Conservation (phyloP, 1,284 basidiomycete genomes). For the Sporisorium reilianum region DNA sequence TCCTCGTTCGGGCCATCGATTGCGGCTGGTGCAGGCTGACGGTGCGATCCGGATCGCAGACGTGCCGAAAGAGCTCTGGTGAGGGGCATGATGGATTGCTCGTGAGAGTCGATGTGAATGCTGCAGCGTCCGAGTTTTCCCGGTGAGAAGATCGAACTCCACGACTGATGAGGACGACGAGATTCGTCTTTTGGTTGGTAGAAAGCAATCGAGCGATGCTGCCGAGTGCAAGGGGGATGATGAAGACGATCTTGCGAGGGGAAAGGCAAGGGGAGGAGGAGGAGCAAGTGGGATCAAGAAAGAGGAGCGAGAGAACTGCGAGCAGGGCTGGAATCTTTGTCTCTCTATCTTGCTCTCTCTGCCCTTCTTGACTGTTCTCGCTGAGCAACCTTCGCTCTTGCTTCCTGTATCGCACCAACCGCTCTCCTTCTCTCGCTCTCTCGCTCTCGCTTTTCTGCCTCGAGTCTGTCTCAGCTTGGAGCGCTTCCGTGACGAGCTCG, state of each 20-base stretch:
- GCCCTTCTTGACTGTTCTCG: too few species aligned
- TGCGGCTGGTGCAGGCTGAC: slow-evolving; percentile 9
- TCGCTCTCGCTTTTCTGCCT: neutral
- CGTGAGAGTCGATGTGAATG: neutral
- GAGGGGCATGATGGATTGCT: slow-evolving; percentile 32
- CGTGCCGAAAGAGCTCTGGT: slow-evolving; percentile 43
- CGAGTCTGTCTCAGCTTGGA: neutral
- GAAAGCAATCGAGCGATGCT: neutral
- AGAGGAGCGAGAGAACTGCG: neutral
- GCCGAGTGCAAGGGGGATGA: too few species aligned
- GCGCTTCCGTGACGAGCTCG: slow-evolving; percentile 9
- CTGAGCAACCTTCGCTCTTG: too few species aligned
- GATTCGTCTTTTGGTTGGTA: neutral
- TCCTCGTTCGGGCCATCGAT: slow-evolving; percentile 17
- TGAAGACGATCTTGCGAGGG: neutral
- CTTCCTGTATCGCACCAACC: neutral
- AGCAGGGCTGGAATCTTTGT: neutral
- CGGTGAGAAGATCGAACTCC: neutral
- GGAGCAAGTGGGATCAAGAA: neutral
- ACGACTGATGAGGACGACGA: neutral
- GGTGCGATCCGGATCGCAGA: slow-evolving; percentile 25
- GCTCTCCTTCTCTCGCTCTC: slow-evolving; percentile 1
- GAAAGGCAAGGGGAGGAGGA: neutral
- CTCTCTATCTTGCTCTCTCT: neutral
- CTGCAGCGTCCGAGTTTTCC: neutral